Conservation (phyloP, 2,329 filamentous ascomycete genomes). For the Xylariaceae sp. region DNA sequence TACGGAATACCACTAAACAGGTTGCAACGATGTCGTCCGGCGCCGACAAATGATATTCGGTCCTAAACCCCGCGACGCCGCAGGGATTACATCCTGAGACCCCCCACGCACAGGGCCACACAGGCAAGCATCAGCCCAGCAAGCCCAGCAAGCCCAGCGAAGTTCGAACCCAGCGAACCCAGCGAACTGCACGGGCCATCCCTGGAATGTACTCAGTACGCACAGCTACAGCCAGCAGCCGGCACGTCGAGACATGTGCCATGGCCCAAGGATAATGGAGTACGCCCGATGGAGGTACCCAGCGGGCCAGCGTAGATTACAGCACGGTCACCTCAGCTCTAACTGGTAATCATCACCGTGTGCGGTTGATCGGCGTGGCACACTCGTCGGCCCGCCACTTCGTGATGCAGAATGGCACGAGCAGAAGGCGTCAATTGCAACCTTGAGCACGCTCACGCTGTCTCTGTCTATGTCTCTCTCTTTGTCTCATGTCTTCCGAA, state of each 20-base stretch:
- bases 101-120: background rate
- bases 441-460: constrained; percentile 2
- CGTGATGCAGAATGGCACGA: constrained; percentile 14
- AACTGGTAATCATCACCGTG: constrained; percentile 21
- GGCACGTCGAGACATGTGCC: too few relatives aligned
- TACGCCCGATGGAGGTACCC: too few relatives aligned
- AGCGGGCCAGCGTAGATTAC: background rate
- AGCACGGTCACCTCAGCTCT: constrained; percentile 15
- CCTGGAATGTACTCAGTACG: background rate
- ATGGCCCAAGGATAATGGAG: too few relatives aligned
- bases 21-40: background rate
- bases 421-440: constrained; percentile 12
- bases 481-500: background rate
- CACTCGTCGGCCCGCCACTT: constrained; percentile 18
- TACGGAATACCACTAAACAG: background rate
- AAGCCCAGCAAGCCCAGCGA: background rate
- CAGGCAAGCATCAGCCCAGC: too few relatives aligned
- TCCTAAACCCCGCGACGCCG: background rate
- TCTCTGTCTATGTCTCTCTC: background rate
- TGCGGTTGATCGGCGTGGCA: constrained; percentile 18
- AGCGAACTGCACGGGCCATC: background rate
- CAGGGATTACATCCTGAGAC: background rate
- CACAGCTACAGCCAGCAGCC: too few relatives aligned
- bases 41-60: background rate
- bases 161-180: background rate